Evolutionary conservation across 2,329 filamentous ascomycete species (phyloP).

Genomic region (Beauveria pseudobassiana): DNA sequence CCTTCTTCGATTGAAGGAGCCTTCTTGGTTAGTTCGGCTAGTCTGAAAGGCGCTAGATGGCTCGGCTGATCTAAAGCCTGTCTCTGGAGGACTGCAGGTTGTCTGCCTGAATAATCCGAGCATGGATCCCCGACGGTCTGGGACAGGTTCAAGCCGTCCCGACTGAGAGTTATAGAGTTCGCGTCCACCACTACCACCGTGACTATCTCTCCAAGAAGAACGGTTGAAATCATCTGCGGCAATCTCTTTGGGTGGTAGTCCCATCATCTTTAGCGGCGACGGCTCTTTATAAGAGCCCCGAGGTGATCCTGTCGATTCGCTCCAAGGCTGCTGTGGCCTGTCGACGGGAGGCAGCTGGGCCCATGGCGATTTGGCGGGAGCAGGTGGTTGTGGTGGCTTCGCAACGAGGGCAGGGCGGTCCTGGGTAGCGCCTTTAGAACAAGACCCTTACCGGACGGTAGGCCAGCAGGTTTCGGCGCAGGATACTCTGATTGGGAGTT

Average conservation of each 20-base stretch:
- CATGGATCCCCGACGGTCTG: slow-evolving; percentile 64
- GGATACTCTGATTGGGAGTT: slow-evolving; percentile 13
- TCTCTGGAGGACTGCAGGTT: slow-evolving; percentile 74
- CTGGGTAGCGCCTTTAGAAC: slow-evolving; percentile 52
- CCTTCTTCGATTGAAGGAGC: slow-evolving; percentile 64
- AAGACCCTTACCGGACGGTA: slow-evolving; percentile 51
- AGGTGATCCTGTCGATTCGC: slow-evolving; percentile 43
- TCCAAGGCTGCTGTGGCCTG: slow-evolving; percentile 61
- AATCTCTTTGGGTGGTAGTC: slow-evolving; percentile 64
- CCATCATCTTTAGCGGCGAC: slow-evolving; percentile 46
- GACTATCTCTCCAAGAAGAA: slow-evolving; percentile 69
- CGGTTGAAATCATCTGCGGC: slow-evolving; percentile 90
- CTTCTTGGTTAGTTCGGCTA: slow-evolving; percentile 58
- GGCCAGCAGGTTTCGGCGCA: slow-evolving; percentile 34
- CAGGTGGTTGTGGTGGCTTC: slow-evolving; percentile 59
- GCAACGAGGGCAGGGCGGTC: slow-evolving; percentile 68
- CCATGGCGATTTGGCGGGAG: slow-evolving; percentile 85
- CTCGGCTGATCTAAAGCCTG: slow-evolving; percentile 58
- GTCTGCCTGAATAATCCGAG: slow-evolving; percentile 61
- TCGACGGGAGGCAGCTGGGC: slow-evolving; percentile 79
- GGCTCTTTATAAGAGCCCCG: slow-evolving; percentile 49
- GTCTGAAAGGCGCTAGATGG: slow-evolving; percentile 84
- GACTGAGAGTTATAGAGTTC: slow-evolving; percentile 95
- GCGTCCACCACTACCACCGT: slow-evolving; percentile 47
- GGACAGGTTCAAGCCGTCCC: slow-evolving; percentile 83